Base-by-base conservation (phyloP, 768 basidiomycete genomes). In the Phlegmacium glaucopus region DNA sequence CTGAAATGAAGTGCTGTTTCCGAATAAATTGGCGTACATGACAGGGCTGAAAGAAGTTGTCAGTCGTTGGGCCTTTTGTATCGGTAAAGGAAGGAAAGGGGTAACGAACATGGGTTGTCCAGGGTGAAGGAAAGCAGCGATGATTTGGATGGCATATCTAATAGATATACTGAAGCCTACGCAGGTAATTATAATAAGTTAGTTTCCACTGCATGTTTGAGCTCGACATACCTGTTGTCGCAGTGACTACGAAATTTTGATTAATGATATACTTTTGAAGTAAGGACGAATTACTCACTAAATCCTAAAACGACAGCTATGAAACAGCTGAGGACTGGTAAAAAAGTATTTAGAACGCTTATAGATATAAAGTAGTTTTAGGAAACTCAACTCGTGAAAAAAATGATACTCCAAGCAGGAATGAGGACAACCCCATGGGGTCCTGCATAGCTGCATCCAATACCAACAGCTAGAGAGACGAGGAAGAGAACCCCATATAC, bases 1-100 rank as follows among this genome's bases (percentile, higher is more conserved):
- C 63, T 84, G 78, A 60, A 70, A 74, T 6, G 72, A 69, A 1
- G 74, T 75, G 56, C 71, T 72, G 60, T 78, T 74, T 35, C 78
- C 78, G 60, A 76, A 79, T 37, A 78, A 53, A 53, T 77, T 77
- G 6, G 77, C 78, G 48, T 80, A 79, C 77, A 80, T 78, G 44
- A 74, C 73, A 11, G 76, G 67, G 30, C 75, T 76, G 48, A 1
- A 34, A 17, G n/a, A 30, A 16, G 6, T 50, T 35, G 13, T 26
- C 9, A 43, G 35, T 36, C 6, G 32, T n/a, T n/a, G n/a, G n/a
- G n/a, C n/a, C n/a, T n/a, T n/a, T n/a, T n/a, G n/a, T n/a, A n/a
- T n/a, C n/a, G n/a, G n/a, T n/a, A n/a, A n/a, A n/a, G n/a, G n/a
- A n/a, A n/a, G n/a, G n/a, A n/a, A n/a, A n/a, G n/a, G n/a, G 25